Conservation (phyloP, 306 rosid genomes). For the Vigna unguiculata region DNA sequence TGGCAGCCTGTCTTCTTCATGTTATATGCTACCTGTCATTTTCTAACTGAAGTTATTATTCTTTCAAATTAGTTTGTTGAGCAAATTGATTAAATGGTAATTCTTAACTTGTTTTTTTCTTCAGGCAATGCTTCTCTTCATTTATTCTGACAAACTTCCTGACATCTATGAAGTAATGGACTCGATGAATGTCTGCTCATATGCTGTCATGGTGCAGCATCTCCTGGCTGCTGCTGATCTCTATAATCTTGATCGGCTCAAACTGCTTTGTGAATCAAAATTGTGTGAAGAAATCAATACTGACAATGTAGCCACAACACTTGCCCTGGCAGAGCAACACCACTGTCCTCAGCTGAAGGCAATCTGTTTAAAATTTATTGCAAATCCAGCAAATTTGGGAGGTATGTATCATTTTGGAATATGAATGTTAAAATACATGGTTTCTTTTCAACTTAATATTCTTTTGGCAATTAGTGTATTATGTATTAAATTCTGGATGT, state of each 20-base stretch:
- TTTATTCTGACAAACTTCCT: slow-evolving; percentile 76
- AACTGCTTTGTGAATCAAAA: slow-evolving; percentile 73
- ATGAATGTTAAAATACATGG: slow-evolving; percentile 42
- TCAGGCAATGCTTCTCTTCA: slow-evolving; percentile 88
- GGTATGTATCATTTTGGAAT: slow-evolving; percentile 65
- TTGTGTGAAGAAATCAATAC: slow-evolving; percentile 70
- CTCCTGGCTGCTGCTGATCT: slow-evolving; percentile 86
- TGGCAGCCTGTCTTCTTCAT: background rate
- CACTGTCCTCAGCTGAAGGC: slow-evolving; percentile 81
- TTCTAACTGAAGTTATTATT: slow-evolving; percentile 21
- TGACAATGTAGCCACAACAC: slow-evolving; percentile 78
- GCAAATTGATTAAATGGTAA: slow-evolving; percentile 15
- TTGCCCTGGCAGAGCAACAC: slow-evolving; percentile 82
- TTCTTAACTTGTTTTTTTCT: slow-evolving; percentile 33
- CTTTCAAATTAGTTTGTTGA: slow-evolving; percentile 29
- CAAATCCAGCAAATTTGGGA: slow-evolving; percentile 77
- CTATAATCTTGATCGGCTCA: slow-evolving; percentile 79
- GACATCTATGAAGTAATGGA: slow-evolving; percentile 67
- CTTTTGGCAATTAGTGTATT: slow-evolving; percentile 23
- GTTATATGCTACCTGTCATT: slow-evolving; percentile 29
- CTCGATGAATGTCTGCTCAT: slow-evolving; percentile 61
- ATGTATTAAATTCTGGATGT: slow-evolving; percentile 33
- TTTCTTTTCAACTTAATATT: slow-evolving; percentile 37
- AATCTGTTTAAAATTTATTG: slow-evolving; percentile 73
- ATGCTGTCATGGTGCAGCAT: slow-evolving; percentile 84